phyloP scores from a whole-genome alignment of 164 flowering plant species.

The Taxillus chinensis region DNA sequence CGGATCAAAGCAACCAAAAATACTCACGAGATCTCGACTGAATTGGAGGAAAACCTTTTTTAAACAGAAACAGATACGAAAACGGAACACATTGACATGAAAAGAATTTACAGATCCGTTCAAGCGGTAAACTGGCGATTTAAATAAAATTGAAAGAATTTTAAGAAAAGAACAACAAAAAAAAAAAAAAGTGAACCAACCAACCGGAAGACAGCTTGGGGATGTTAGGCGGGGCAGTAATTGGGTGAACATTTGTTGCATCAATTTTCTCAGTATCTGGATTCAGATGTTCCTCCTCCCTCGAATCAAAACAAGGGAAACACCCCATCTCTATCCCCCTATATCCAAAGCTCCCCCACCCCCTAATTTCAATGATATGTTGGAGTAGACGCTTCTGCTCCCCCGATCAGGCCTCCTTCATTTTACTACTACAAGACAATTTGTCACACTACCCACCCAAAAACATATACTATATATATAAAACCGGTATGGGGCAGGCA shows the following conservation, averaged over 20 bases:
- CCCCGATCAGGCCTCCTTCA: no score
- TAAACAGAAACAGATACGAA: constrained; percentile 3
- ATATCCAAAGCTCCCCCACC: not conserved
- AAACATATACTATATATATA: not conserved
- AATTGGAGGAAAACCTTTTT: no score
- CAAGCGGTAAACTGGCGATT: constrained; percentile 7
- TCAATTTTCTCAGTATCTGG: constrained; percentile 20
- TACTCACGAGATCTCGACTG: no score
- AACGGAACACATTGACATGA: not conserved
- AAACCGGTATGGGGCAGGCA: no score
- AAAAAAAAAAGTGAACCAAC: constrained; percentile 8
- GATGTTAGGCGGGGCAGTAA: constrained; percentile 22
- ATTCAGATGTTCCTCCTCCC: constrained; percentile 37
- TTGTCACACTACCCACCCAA: not conserved
- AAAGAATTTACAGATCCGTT: constrained; percentile 28
- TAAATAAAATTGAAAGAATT: not conserved
- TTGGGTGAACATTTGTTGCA: constrained; percentile 13
- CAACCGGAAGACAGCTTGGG: constrained; percentile 54
- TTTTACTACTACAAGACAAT: no score
- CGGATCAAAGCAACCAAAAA: no score
- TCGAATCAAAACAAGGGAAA: constrained; percentile 65
- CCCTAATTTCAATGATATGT: no score
- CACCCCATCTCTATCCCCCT: constrained; percentile 44
- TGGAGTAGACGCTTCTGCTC: no score
- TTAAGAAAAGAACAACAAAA: constrained; percentile 1